Percentiles rank a stretch among this genome's conserved stretches.
phyloP scores from a whole-genome alignment of 2,329 filamentous ascomycete species.

The Aspergillus niger region DNA sequence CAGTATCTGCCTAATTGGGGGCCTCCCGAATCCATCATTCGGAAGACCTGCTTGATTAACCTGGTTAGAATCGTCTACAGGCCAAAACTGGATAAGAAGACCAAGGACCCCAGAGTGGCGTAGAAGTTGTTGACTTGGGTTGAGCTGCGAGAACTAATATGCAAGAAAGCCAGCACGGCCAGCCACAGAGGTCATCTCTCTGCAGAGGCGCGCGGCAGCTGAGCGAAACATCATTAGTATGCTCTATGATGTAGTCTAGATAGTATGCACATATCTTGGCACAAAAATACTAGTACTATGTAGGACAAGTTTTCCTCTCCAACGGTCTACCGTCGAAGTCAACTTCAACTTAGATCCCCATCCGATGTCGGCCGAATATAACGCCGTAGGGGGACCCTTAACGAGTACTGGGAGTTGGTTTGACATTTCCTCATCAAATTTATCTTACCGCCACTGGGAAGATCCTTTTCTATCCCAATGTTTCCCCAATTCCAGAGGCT shows the following conservation, averaged over 20 bases:
- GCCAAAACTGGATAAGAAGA: not conserved
- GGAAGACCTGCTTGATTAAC: not conserved
- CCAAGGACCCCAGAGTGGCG: not conserved
- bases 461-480: not conserved
- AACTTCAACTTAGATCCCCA: not conserved
- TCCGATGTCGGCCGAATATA: not conserved
- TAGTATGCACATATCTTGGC: not conserved
- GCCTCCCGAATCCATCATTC: not conserved
- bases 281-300: not conserved
- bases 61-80: not conserved
- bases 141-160: not conserved
- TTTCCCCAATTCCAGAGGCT: not conserved
- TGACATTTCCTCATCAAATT: too few relatives aligned
- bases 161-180: not conserved
- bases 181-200: slow-evolving; percentile 8
- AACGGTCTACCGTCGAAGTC: not conserved
- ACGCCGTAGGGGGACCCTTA: not conserved
- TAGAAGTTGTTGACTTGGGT: not conserved
- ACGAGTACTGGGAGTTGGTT: not conserved
- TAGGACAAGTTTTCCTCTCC: not conserved
- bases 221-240: not conserved
- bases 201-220: slow-evolving; percentile 4
- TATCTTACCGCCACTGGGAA: not conserved
- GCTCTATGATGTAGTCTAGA: not conserved
- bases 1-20: not conserved